Evolutionary conservation across 2,329 filamentous ascomycete genomes (phyloP).

Genomic region (Hypoxylon sp.): DNA sequence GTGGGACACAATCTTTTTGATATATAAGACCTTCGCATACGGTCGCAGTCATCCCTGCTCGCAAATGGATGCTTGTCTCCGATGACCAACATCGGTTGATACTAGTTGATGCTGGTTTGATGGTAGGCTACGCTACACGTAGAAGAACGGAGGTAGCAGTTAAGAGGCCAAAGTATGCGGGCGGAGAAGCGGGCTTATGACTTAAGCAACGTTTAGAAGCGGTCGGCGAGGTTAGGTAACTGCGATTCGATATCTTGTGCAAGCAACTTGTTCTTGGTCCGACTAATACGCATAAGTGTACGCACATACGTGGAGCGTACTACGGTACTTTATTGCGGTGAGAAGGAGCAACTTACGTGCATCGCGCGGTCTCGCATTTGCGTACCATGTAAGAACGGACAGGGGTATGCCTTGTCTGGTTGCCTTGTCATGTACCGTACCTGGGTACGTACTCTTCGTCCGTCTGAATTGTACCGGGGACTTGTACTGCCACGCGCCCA

Average conservation of each 20-base stretch:
- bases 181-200: slow-evolving; percentile 49
- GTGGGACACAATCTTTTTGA: slow-evolving; percentile 37
- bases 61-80: slow-evolving; percentile 43
- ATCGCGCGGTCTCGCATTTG: slow-evolving; percentile 45
- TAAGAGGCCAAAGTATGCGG: slow-evolving; percentile 29
- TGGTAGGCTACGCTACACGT: slow-evolving; percentile 11
- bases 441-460: slow-evolving; percentile 19
- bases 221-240: slow-evolving; percentile 43
- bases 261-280: slow-evolving; percentile 21
- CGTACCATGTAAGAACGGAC: slow-evolving; percentile 29
- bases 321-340: slow-evolving; percentile 45
- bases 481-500: slow-evolving; percentile 45
- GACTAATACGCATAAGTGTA: slow-evolving; percentile 28
- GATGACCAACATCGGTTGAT: slow-evolving; percentile 45
- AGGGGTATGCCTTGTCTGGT: slow-evolving; percentile 29
- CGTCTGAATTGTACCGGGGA: slow-evolving; percentile 7
- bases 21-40: slow-evolving; percentile 24
- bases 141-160: slow-evolving; percentile 39
- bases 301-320: slow-evolving; percentile 27
- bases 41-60: slow-evolving; percentile 37
- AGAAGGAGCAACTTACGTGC: slow-evolving; percentile 40
- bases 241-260: slow-evolving; percentile 42
- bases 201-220: slow-evolving; percentile 46
- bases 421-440: slow-evolving; percentile 29
- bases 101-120: background rate